Evolutionary conservation across 441 rosid genomes (phyloP).

Genomic region (Kokia cookei): DNA sequence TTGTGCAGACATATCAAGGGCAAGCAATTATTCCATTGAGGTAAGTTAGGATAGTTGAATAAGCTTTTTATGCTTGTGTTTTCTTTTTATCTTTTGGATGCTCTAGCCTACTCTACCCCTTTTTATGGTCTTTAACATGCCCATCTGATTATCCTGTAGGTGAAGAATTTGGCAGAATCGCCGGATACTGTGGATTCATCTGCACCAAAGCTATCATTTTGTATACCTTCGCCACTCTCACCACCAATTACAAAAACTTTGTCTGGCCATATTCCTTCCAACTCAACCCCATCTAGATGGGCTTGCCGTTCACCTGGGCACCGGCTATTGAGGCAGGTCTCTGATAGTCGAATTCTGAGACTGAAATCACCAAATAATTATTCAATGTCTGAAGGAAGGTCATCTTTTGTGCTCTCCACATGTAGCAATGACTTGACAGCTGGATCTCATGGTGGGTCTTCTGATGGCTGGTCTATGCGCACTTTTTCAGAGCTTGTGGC

Average conservation of each 20-base stretch:
- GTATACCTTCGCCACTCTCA: conserved; percentile 48
- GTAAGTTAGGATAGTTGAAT: conserved; percentile 33
- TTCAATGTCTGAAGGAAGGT: conserved; percentile 74
- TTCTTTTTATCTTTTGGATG: background rate
- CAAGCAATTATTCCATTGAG: conserved; percentile 43
- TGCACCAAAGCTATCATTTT: conserved; percentile 46
- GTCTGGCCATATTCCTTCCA: conserved; percentile 44
- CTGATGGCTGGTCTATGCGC: conserved; percentile 88
- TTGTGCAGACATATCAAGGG: conserved; percentile 51
- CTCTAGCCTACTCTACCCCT: background rate
- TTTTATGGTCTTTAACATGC: background rate
- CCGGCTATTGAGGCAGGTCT: conserved; percentile 78
- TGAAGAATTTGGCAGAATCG: conserved; percentile 41
- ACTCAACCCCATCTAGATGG: conserved; percentile 75
- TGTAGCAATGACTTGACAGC: conserved; percentile 65
- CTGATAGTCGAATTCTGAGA: conserved; percentile 83
- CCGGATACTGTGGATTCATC: conserved; percentile 43
- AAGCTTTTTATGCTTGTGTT: background rate
- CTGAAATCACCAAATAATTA: conserved; percentile 66
- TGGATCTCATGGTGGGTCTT: conserved; percentile 74
- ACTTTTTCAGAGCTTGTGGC: conserved; percentile 87
- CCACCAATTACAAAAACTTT: conserved; percentile 44
- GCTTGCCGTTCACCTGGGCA: conserved; percentile 74
- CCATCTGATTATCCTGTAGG: conserved; percentile 34
- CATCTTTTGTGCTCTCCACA: conserved; percentile 69